A percentile compares a stretch with the other conserved stretches of the same genome.
Conservation (phyloP, 2,329 filamentous ascomycete genomes). For the Lecanicillium sp. region DNA sequence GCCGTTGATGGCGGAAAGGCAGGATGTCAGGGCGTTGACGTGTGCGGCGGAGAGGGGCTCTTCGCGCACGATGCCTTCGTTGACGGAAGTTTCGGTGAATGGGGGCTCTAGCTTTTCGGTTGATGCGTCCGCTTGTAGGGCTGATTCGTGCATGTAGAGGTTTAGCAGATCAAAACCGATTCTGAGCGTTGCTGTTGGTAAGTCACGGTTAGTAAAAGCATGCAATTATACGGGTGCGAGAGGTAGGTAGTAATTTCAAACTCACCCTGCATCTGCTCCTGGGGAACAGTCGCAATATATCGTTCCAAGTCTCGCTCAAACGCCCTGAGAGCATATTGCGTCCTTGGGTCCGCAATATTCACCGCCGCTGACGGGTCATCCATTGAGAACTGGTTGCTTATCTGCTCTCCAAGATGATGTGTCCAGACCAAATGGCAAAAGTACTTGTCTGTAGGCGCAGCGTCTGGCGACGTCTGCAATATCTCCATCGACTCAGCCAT, state of each 20-base stretch:
- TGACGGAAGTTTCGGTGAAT: slow-evolving; percentile 35
- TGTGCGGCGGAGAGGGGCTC: slow-evolving; percentile 42
- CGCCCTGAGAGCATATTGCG: slow-evolving; percentile 54
- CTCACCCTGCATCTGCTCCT: slow-evolving; percentile 48
- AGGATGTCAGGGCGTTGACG: slow-evolving; percentile 58
- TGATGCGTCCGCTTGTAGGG: slow-evolving; percentile 54
- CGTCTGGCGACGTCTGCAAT: slow-evolving; percentile 44
- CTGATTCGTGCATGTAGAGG: slow-evolving; percentile 70
- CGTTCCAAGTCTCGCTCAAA: slow-evolving; percentile 58
- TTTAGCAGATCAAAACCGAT: slow-evolving; percentile 58
- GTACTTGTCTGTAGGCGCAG: slow-evolving; percentile 46
- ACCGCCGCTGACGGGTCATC: slow-evolving; percentile 51
- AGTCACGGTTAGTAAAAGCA: too few species aligned
- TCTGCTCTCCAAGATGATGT: slow-evolving; percentile 58
- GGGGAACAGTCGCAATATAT: slow-evolving; percentile 46
- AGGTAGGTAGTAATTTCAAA: too few species aligned
- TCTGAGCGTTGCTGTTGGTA: slow-evolving; percentile 48
- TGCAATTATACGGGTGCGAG: too few species aligned
- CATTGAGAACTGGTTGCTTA: slow-evolving; percentile 56
- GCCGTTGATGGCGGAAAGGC: slow-evolving; percentile 56
- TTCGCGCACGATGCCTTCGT: slow-evolving; percentile 31
- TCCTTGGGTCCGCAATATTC: slow-evolving; percentile 52
- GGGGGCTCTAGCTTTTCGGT: slow-evolving; percentile 44
- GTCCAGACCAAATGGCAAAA: slow-evolving; percentile 53
- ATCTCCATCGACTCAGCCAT: slow-evolving; percentile 52